Conservation (phyloP, 352 stramenopile species). For the Phytopythium chamaehyphon region DNA sequence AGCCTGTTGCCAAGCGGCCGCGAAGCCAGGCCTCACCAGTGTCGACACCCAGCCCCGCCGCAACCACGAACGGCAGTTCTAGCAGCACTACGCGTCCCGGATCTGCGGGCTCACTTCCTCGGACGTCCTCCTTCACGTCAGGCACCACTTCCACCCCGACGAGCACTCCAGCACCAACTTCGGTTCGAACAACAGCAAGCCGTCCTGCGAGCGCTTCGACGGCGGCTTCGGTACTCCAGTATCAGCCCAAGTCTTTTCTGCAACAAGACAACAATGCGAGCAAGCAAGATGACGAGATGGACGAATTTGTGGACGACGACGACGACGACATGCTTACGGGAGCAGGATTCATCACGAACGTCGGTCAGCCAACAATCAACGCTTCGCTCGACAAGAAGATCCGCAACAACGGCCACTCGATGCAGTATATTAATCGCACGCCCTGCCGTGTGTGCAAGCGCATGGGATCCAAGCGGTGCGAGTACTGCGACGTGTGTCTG, state of each 20-base stretch:
- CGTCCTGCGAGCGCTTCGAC: slow-evolving; percentile 11
- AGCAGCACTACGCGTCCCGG: background rate
- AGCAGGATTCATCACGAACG: slow-evolving; percentile 74
- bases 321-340: slow-evolving; percentile 35
- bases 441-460: slow-evolving; percentile 63
- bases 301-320: slow-evolving; percentile 66
- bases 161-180: slow-evolving; percentile 8
- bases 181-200: background rate
- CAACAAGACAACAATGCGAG: slow-evolving; percentile 29
- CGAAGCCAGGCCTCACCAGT: slow-evolving; percentile 8
- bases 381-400: slow-evolving; percentile 77
- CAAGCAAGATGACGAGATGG: slow-evolving; percentile 45
- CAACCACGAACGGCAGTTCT: slow-evolving; percentile 1
- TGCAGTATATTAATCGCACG: slow-evolving; percentile 67
- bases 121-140: slow-evolving; percentile 19
- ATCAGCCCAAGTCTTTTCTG: slow-evolving; percentile 76
- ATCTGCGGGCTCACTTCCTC: background rate
- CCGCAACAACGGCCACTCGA: slow-evolving; percentile 53
- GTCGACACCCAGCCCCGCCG: slow-evolving; percentile 9
- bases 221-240: slow-evolving; percentile 48
- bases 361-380: slow-evolving; percentile 58
- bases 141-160: slow-evolving; percentile 3
- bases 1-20: slow-evolving; percentile 11
- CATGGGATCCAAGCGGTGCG: slow-evolving; percentile 76
- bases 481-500: slow-evolving; percentile 55